Conservation (phyloP, 306 rosid genomes). For the Fagus sylvatica region DNA sequence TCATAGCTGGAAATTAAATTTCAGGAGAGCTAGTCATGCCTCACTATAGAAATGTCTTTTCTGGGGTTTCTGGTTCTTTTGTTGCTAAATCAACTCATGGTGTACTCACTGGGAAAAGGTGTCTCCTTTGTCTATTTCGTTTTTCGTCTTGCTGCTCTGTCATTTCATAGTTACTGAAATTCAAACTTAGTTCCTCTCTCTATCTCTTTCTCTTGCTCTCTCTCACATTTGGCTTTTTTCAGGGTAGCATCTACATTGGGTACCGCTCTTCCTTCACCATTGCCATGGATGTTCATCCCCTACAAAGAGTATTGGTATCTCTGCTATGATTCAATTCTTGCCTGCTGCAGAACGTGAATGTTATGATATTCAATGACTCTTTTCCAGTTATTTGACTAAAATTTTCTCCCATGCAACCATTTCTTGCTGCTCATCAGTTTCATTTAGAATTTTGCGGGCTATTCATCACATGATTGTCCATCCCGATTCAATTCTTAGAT, state of each 20-base stretch:
- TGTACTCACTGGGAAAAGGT: slow-evolving; percentile 82
- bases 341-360: slow-evolving; percentile 42
- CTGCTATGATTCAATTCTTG: slow-evolving; percentile 62
- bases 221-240: slow-evolving; percentile 12
- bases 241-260: slow-evolving; percentile 55
- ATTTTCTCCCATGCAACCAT: neutral
- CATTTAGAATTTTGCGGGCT: neutral
- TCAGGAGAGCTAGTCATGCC: slow-evolving; percentile 52
- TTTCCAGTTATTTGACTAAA: neutral
- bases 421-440: neutral
- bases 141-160: slow-evolving; percentile 1
- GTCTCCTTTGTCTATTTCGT: slow-evolving; percentile 6
- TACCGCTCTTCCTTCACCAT: slow-evolving; percentile 60
- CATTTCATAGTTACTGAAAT: slow-evolving; percentile 10
- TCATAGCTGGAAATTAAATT: neutral
- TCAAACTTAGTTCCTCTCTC: neutral
- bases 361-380: neutral
- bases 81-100: slow-evolving; percentile 53
- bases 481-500: neutral
- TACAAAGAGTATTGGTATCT: slow-evolving; percentile 74
- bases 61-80: slow-evolving; percentile 37
- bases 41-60: slow-evolving; percentile 36
- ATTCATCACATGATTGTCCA: neutral
- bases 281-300: slow-evolving; percentile 84
- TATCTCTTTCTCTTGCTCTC: neutral